Conservation (phyloP, 192 early-diverging fungal species). For the Linnemannia schmuckeri region DNA sequence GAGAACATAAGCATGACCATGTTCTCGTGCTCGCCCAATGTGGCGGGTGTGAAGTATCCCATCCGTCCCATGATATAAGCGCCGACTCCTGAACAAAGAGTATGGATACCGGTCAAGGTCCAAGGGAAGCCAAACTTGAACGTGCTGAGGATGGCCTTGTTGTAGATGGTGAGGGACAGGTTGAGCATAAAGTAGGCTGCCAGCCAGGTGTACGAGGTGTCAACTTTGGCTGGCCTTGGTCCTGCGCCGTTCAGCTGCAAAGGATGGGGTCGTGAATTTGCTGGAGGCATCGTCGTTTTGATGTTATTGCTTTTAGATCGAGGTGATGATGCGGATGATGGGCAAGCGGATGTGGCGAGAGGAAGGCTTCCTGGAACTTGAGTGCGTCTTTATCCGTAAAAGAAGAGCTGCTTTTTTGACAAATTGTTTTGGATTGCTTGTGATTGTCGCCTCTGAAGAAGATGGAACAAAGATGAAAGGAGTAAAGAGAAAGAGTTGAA, state of each 20-base stretch:
- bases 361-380: background rate
- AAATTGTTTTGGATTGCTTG: background rate
- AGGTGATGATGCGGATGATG: background rate
- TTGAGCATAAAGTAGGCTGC: slow-evolving; percentile 79
- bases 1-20: slow-evolving; percentile 83
- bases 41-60: slow-evolving; percentile 67
- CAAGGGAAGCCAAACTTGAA: slow-evolving; percentile 87
- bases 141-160: slow-evolving; percentile 84
- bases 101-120: slow-evolving; percentile 90
- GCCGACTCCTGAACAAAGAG: slow-evolving; percentile 78
- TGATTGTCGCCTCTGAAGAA: too few species aligned
- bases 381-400: background rate
- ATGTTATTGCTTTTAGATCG: background rate
- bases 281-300: background rate
- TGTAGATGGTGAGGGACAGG: slow-evolving; percentile 85
- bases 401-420: background rate
- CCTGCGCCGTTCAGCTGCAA: slow-evolving; percentile 20
- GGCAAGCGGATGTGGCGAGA: background rate
- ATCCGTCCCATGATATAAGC: slow-evolving; percentile 63
- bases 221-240: slow-evolving; percentile 30
- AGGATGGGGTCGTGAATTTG: slow-evolving; percentile 32
- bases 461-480: background rate
- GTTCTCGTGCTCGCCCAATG: slow-evolving; percentile 69
- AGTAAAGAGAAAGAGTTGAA: background rate
- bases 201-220: slow-evolving; percentile 70